Evolutionary conservation across 2,329 filamentous ascomycete genomes (phyloP).

Genomic region (Cryphonectria radicalis): DNA sequence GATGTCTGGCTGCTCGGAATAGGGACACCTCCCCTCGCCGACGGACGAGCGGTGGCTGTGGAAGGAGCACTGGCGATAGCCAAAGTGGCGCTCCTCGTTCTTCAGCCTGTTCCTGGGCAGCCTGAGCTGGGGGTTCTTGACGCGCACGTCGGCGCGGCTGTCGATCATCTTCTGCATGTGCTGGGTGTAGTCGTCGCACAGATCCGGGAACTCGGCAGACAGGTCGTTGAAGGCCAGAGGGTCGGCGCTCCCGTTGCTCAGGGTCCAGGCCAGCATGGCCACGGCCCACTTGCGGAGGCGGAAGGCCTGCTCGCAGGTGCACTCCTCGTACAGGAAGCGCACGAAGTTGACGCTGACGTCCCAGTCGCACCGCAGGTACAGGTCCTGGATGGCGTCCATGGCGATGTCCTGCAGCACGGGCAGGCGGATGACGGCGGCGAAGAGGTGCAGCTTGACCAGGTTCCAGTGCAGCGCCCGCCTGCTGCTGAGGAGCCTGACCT

Average conservation of each 20-base stretch:
- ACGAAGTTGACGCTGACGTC: constrained; percentile 58
- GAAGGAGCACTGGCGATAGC: constrained; percentile 65
- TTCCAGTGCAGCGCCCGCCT: constrained; percentile 56
- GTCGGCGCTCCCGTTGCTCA: constrained; percentile 41
- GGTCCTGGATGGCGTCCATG: constrained; percentile 63
- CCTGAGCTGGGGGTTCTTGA: constrained; percentile 65
- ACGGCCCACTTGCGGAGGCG: constrained; percentile 63
- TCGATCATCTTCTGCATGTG: constrained; percentile 58
- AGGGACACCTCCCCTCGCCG: constrained; percentile 59
- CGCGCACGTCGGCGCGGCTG: constrained; percentile 54
- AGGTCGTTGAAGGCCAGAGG: constrained; percentile 33
- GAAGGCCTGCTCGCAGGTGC: constrained; percentile 52
- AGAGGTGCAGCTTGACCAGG: constrained; percentile 60
- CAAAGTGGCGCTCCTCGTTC: constrained; percentile 61
- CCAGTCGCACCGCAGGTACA: constrained; percentile 63
- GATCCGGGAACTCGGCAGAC: constrained; percentile 47
- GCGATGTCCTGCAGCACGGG: constrained; percentile 57
- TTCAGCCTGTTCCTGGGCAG: constrained; percentile 59
- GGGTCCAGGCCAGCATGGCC: constrained; percentile 63
- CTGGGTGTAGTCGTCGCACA: constrained; percentile 54
- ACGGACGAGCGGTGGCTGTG: constrained; percentile 61
- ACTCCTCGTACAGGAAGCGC: constrained; percentile 57
- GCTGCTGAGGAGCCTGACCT: constrained; percentile 32
- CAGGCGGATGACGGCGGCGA: constrained; percentile 56
- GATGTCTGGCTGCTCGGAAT: constrained; percentile 35